Conservation (phyloP, 2,329 filamentous ascomycete species). For the Sporothrix humicola region DNA sequence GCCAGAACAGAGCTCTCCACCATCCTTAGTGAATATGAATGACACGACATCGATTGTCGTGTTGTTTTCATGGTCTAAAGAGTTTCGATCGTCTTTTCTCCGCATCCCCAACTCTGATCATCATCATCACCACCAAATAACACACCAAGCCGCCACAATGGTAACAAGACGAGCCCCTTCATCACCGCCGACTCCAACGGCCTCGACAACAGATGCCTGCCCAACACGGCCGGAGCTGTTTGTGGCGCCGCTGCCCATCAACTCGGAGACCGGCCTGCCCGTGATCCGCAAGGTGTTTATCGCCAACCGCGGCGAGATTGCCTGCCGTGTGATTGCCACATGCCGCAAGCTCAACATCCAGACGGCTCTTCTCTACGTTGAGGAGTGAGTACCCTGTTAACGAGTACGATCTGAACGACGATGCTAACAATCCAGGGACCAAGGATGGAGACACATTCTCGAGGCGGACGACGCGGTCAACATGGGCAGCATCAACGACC, state of each 20-base stretch:
- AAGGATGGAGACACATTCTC: conserved; percentile 67
- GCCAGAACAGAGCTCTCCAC: not conserved
- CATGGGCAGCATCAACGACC: conserved; percentile 54
- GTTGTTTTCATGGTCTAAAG: too few relatives aligned
- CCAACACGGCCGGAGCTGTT: not conserved
- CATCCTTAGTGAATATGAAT: too few relatives aligned
- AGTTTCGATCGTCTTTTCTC: too few relatives aligned
- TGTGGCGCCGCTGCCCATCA: conserved; percentile 1
- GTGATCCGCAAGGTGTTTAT: conserved; percentile 63
- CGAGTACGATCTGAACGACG: too few relatives aligned
- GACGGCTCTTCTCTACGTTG: conserved; percentile 71
- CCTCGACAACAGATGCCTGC: not conserved
- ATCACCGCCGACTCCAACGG: not conserved
- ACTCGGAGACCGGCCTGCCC: not conserved
- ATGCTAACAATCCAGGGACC: conserved; percentile 57
- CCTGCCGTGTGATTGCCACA: conserved; percentile 68
- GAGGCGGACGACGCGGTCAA: conserved; percentile 70
- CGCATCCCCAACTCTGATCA: not conserved
- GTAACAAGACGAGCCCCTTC: not conserved
- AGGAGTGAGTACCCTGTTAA: conserved; percentile 26
- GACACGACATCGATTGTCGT: too few relatives aligned
- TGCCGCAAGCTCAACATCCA: conserved; percentile 69
- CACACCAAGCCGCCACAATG: not conserved
- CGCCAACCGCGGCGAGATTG: conserved; percentile 73
- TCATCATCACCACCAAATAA: not conserved